Evolutionary conservation across 371 early-diverging fungal genomes (phyloP).

Genomic region (Mucor indicus): DNA sequence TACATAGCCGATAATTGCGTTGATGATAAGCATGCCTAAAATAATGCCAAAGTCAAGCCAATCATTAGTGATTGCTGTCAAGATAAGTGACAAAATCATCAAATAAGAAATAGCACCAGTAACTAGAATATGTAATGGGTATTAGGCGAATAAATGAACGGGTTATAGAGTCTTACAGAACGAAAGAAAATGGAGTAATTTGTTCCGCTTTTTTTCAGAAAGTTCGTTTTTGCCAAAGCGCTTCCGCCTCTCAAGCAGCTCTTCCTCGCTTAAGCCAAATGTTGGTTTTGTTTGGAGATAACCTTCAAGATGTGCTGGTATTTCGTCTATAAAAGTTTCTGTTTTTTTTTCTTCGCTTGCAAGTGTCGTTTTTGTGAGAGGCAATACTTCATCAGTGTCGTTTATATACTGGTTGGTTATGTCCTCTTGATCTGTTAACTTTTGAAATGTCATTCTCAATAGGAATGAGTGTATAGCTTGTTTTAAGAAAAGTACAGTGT

Average conservation of each 20-base stretch:
- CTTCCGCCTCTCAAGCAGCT: conserved; percentile 55
- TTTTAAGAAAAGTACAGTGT: too few relatives aligned
- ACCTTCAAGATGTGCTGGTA: conserved; percentile 67
- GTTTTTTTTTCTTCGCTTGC: conserved; percentile 6
- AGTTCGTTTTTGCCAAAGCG: conserved; percentile 71
- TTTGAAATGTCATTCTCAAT: conserved; percentile 15
- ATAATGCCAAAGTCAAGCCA: conserved; percentile 90
- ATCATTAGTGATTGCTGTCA: conserved; percentile 71
- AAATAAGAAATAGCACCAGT: conserved; percentile 88
- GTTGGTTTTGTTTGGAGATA: conserved; percentile 67
- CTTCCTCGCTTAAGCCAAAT: conserved; percentile 54
- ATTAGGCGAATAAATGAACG: background rate
- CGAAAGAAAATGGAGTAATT: conserved; percentile 78
- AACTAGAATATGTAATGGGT: conserved; percentile 27
- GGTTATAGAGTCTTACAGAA: conserved; percentile 50
- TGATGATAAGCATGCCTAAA: conserved; percentile 75
- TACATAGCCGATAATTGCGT: conserved; percentile 86
- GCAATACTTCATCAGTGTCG: conserved; percentile 17
- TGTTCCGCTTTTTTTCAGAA: conserved; percentile 78
- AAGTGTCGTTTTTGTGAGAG: conserved; percentile 8
- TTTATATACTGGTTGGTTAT: conserved; percentile 12
- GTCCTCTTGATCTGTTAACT: conserved; percentile 13
- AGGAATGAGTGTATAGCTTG: too few relatives aligned
- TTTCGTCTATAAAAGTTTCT: conserved; percentile 40
- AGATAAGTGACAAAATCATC: conserved; percentile 76